Evolutionary conservation across 768 basidiomycete species (phyloP).

Genomic region (Pholiota conissans): DNA sequence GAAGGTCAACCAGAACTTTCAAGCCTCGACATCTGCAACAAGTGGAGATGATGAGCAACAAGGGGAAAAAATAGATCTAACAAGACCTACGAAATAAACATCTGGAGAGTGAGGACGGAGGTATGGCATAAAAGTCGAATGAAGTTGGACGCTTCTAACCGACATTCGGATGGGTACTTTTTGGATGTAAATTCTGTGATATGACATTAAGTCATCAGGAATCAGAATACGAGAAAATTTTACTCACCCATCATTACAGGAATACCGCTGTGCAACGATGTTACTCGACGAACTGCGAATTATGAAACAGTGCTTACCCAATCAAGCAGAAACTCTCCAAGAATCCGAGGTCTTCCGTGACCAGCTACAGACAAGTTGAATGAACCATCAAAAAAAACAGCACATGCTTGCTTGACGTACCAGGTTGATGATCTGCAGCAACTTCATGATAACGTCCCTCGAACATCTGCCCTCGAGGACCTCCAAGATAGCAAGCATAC

Average conservation of each 20-base stretch:
- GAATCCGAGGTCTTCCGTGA: conserved; percentile 75
- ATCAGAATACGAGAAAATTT: neutral
- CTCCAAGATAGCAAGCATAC: conserved; percentile 93
- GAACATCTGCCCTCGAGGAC: conserved; percentile 87
- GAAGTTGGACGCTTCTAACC: conserved; percentile 94
- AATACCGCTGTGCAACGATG: conserved; percentile 62
- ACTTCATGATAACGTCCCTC: conserved; percentile 80
- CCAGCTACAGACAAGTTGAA: conserved; percentile 44
- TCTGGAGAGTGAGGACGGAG: conserved; percentile 91
- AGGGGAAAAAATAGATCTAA: neutral
- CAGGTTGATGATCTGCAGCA: conserved; percentile 88
- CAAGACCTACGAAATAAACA: conserved; percentile 62
- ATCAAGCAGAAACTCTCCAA: conserved; percentile 96
- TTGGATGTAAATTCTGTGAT: conserved; percentile 86
- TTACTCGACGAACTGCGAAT: conserved; percentile 53
- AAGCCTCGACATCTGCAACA: conserved; percentile 83
- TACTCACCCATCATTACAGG: conserved; percentile 88
- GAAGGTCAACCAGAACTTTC: conserved; percentile 90
- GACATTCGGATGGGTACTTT: conserved; percentile 89
- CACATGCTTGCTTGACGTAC: conserved; percentile 41
- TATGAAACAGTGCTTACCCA: conserved; percentile 45
- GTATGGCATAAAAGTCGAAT: conserved; percentile 90
- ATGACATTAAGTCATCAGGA: neutral
- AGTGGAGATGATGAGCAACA: neutral
- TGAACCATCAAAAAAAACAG: conserved; percentile 23